Evolutionary conservation across 805 yeast species (phyloP), one percentile per base, ranked within the genome.

Genomic region (Yamadazyma nakazawae): DNA sequence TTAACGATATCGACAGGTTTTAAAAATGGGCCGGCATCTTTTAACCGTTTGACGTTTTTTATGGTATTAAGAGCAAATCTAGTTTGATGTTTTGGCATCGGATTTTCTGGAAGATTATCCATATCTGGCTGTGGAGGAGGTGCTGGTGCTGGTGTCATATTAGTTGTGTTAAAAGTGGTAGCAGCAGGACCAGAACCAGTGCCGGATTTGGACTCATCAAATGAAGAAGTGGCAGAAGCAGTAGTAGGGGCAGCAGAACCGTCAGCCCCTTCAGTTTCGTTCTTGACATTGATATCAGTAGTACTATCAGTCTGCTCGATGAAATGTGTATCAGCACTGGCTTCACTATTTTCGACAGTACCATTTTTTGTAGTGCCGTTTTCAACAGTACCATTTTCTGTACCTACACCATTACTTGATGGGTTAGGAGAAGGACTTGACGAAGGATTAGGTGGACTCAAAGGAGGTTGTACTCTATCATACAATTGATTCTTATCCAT

Each of bases 11-110:
- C 98, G 17, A 94, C 99, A 0, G 99, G 99, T 43, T 74, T 80
- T 38, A 88, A 61, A 61, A 94, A 94, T 1, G 98, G 98, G 13
- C 75, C 81, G 1, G 98, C 96, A 67, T 94, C 99, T 65, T 90
- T 88, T 59, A 92, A 76, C 51, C 98, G 74, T 64, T 87, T 89
- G 51, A 94, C 84, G 11, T 96, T 91, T 58, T 91, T 88, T 42
- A 94, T 75, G 1, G 91, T 80, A 52, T 88, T 85, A 16, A 80
- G 55, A 1, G 92, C 88, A 60, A 84, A 91, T 59, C 85, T 85
- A 56, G 79, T 77, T 67, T 94, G 98, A 66, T 94, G 97, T 43
- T 77, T 74, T 21, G 94, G 92, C 55, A 87, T 68, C 14, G 96
- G 92, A 52, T 73, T 60, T 11, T 56, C 71, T 2, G 92, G 88